Evolutionary conservation across 495 filamentous ascomycete species (phyloP).

Genomic region (Daldinia decipiens): DNA sequence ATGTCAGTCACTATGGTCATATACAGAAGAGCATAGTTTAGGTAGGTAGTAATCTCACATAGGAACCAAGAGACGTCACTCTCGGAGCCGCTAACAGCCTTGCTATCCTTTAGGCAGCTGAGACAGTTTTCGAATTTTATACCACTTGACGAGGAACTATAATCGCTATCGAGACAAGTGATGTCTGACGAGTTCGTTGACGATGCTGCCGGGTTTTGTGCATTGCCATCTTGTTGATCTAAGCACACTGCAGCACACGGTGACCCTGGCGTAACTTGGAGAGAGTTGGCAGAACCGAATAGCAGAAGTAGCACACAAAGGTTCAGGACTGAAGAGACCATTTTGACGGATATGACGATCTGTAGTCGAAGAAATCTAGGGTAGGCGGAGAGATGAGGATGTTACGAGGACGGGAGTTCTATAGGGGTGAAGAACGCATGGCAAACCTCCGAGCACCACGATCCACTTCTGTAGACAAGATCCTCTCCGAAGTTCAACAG

Average conservation of each 20-base stretch:
- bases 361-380: not conserved
- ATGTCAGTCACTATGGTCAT: not conserved
- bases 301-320: conserved; percentile 29
- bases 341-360: conserved; percentile 1
- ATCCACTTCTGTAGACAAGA: conserved; percentile 5
- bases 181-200: conserved; percentile 60
- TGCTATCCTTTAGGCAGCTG: conserved; percentile 67
- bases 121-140: conserved; percentile 66
- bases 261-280: conserved; percentile 61
- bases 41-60: conserved; percentile 45
- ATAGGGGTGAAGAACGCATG: conserved; percentile 5
- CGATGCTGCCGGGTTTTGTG: conserved; percentile 30
- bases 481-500: not conserved
- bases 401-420: conserved; percentile 5
- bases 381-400: not conserved
- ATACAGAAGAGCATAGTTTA: not conserved
- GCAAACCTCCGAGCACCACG: not conserved
- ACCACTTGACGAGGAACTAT: conserved; percentile 55
- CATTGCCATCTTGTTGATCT: conserved; percentile 43
- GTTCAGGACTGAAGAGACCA: conserved; percentile 6
- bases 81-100: conserved; percentile 58
- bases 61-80: conserved; percentile 70
- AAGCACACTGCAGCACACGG: conserved; percentile 63
- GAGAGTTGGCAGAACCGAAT: conserved; percentile 22
- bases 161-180: conserved; percentile 63